phyloP scores from a whole-genome alignment of 2,329 filamentous ascomycete species.

The Lachnellula hyalina region DNA sequence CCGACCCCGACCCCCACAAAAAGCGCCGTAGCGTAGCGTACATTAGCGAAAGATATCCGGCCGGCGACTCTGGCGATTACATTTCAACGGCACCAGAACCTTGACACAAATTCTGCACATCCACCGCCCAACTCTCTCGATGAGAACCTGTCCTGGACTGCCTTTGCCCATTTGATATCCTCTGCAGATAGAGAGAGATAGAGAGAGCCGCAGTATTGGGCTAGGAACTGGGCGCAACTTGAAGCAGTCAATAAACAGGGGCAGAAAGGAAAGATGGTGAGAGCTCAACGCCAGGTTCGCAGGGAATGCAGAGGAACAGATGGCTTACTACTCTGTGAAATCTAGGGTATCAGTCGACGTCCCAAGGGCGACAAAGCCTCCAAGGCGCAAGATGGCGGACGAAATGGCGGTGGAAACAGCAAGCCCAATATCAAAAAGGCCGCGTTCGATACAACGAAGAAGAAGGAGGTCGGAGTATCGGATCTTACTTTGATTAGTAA shows the following conservation, averaged over 20 bases:
- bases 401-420: slow-evolving; percentile 19
- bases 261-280: slow-evolving; percentile 23
- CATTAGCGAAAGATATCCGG: no score
- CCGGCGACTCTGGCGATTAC: no score
- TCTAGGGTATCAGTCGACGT: slow-evolving; percentile 32
- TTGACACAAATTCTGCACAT: no score
- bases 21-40: no score
- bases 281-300: background rate
- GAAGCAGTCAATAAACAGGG: slow-evolving; percentile 6
- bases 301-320: background rate
- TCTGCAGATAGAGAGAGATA: background rate
- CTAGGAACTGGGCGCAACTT: slow-evolving; percentile 15
- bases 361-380: slow-evolving; percentile 31
- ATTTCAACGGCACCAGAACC: no score
- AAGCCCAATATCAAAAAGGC: slow-evolving; percentile 81
- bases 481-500: slow-evolving; percentile 97
- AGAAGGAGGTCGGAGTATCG: slow-evolving; percentile 98
- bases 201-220: background rate
- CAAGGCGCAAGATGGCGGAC: slow-evolving; percentile 24
- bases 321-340: slow-evolving; percentile 7
- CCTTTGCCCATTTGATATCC: background rate
- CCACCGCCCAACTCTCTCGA: background rate
- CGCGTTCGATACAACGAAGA: slow-evolving; percentile 92
- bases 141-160: background rate
- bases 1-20: no score